Base-by-base conservation (phyloP, 106 monocot genomes). In the Dactylorhiza incarnata region DNA sequence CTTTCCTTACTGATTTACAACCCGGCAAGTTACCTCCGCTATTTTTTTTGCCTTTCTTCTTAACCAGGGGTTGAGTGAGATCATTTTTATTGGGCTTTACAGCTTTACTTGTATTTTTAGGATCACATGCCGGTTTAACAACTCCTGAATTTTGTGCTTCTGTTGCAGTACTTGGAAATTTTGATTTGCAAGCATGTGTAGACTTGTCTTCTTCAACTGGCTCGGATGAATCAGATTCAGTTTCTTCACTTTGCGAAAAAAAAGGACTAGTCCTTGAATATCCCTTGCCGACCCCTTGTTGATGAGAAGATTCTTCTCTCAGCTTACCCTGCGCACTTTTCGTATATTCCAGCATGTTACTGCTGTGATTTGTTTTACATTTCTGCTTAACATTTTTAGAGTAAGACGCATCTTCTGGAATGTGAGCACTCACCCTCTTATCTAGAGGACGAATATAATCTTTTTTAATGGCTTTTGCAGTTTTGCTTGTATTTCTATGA, bases 191-290 rank as follows among this genome's bases (percentile, higher is more conserved):
- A 10, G 11, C 50, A 16, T 69, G 45, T n/a, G 73, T 58, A 61
- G 15, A 67, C 1, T 29, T 17, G 76, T 77, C 87, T 71, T 81
- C 77, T 24, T 81, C 88, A 61, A 53, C 54, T 26, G 82, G 73
- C 7, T 92, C 90, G 16, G 86, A 90, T 67, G 90, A 90, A 74
- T 95, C 93, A 68, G 95, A 95, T 73, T 88, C 88, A 20, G 90
- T 92, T 53, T 90, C 92, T 25, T 90, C 89, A 75, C 80, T 80
- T 61, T 78, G 82, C 68, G 49, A 49, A 78, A 59, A 81, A 61
- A 58, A 24, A 43, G 76, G 49, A 68, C 23, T 25, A 46, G 24
- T 49, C 46, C 48, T 76, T 14, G 75, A 43, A 52, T 74, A 73
- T 37, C 74, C 76, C 25, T 24, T 54, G 44, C 53, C 53, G 7